Evolutionary conservation across 2,329 filamentous ascomycete genomes (phyloP), one percentile per base, ranked within the genome.

Genomic region (Sarocladiaceae sp.): DNA sequence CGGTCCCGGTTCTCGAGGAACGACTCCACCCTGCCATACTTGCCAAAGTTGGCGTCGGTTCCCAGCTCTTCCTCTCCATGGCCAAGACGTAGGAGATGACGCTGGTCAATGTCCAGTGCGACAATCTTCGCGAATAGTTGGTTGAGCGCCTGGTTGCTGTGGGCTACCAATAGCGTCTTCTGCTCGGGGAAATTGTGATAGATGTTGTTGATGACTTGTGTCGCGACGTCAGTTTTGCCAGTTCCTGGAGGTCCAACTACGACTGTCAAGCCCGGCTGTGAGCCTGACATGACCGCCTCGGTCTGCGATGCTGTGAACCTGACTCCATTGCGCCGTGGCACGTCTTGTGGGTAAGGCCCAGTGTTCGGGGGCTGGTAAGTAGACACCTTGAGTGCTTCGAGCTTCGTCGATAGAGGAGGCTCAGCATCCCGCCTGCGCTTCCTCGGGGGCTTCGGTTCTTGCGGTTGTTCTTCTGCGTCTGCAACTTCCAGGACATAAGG

Each of bases 181-280:
- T 98, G 89, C 51, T 83, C 74, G 6, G 93, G 90, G 60, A 96
- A 98, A 65, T 97, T 95, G 70, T 97, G 91, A 60, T 98, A 98
- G 54, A 98, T 85, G 62, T 97, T 96, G 69, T 88, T 96, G 67
- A 98, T 98, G 60, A 97, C 94, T 63, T 98, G 93, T 4, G 91
- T 96, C 39, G 89, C 90, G 44, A 98, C 93, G 64, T 98, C 93
- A n/a, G 93, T 98, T 70, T 98, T 98, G 50, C 94, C 93, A 6
- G 93, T 98, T 45, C 93, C 93, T 6, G 93, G 93, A 44, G 93
- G 93, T 1, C 93, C 93, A 50, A 98, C 88, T 53, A 98, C 85
- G 39, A 98, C 79, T 1, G 91, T 96, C 43, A 98, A 73, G 16
- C 94, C 93, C 27, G 93, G 91, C 56, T 98, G 94, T 6, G 88